Evolutionary conservation across 768 basidiomycete genomes (phyloP).

Genomic region (Ramaria rubella): DNA sequence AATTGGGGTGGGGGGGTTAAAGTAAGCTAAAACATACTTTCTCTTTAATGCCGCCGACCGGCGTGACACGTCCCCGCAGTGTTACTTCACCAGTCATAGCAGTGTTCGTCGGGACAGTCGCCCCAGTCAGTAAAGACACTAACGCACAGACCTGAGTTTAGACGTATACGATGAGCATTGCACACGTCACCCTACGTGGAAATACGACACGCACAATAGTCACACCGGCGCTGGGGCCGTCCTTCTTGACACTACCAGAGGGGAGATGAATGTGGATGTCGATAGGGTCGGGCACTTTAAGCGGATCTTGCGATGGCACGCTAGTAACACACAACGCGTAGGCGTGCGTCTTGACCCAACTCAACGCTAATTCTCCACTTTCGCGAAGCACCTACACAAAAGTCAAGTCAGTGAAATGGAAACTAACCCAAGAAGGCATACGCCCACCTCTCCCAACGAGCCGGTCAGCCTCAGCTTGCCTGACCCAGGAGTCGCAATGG

Average conservation of each 20-base stretch:
- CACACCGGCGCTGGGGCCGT: conserved; percentile 86
- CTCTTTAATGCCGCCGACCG: conserved; percentile 90
- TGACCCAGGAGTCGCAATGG: conserved; percentile 65
- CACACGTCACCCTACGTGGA: neutral
- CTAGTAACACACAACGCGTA: conserved; percentile 75
- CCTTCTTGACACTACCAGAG: conserved; percentile 87
- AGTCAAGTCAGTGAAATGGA: neutral
- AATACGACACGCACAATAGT: conserved; percentile 56
- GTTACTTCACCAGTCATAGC: conserved; percentile 95
- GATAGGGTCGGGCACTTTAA: conserved; percentile 63
- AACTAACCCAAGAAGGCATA: neutral
- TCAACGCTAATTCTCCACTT: conserved; percentile 82
- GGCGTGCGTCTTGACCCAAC: conserved; percentile 86
- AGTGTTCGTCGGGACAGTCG: conserved; percentile 59
- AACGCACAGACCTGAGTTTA: conserved; percentile 65
- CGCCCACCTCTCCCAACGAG: conserved; percentile 66
- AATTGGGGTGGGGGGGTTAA: neutral
- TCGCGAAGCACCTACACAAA: conserved; percentile 72
- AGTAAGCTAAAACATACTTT: conserved; percentile 35
- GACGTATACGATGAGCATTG: neutral
- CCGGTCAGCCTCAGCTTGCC: conserved; percentile 77
- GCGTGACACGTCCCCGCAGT: conserved; percentile 69
- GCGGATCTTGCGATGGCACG: conserved; percentile 59
- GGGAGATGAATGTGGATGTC: conserved; percentile 89
- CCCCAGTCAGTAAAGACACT: conserved; percentile 75